Evolutionary conservation across 106 monocot genomes (phyloP).

Genomic region (Amphibolis antarctica): DNA sequence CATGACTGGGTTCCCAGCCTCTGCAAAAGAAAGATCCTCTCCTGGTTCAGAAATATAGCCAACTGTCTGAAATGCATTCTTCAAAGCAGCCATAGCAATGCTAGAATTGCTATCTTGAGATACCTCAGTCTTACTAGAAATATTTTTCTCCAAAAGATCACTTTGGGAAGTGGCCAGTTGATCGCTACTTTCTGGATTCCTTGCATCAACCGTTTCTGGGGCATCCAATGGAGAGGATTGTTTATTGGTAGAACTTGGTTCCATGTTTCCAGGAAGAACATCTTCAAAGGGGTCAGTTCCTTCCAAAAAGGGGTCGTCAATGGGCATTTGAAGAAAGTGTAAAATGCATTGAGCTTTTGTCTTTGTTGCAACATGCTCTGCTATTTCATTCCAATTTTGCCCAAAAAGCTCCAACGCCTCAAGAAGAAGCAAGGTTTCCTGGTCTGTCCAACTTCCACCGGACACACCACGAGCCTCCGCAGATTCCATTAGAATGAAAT

Average conservation of each 20-base stretch:
- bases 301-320: conserved; percentile 75
- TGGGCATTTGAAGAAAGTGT: conserved; percentile 94
- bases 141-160: conserved; percentile 19
- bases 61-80: conserved; percentile 54
- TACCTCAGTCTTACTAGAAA: conserved; percentile 16
- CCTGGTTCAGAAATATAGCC: conserved; percentile 40
- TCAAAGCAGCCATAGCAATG: conserved; percentile 52
- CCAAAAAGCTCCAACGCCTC: conserved; percentile 89
- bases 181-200: conserved; percentile 11
- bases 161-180: conserved; percentile 11
- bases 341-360: conserved; percentile 89
- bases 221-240: conserved; percentile 13
- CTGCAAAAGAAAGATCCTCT: conserved; percentile 60
- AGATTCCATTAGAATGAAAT: conserved; percentile 97
- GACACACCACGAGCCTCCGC: conserved; percentile 66
- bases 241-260: conserved; percentile 9
- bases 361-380: conserved; percentile 97
- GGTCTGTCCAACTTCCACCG: conserved; percentile 90
- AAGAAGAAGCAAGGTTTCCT: conserved; percentile 88
- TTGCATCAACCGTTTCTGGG: conserved; percentile 10
- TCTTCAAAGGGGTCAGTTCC: conserved; percentile 22
- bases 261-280: conserved; percentile 17
- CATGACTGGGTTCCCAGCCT: conserved; percentile 92
- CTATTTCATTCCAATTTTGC: conserved; percentile 92
- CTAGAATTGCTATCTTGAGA: conserved; percentile 18